These are phyloP conservation scores for Naganishia sp. DNA, from an alignment of 1,284 basidiomycete species.

Conservation along the genomic window DNA sequence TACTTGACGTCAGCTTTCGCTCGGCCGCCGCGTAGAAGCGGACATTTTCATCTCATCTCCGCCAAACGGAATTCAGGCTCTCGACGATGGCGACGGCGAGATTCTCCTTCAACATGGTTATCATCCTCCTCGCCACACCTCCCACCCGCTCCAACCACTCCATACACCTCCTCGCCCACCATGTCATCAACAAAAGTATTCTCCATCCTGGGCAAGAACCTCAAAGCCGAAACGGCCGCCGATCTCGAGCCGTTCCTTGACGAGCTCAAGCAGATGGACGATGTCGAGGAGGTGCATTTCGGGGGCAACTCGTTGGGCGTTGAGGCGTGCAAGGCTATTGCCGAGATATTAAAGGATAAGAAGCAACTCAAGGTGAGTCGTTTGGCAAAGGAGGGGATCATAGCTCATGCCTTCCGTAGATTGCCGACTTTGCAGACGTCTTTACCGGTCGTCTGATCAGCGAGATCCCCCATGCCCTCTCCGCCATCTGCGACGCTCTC, in stretches of 20 bases:
- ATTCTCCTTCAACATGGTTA: constrained; percentile 19
- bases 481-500: constrained; percentile 84
- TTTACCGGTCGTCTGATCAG: constrained; percentile 95
- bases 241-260: constrained; percentile 80
- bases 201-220: constrained; percentile 69
- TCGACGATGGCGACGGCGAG: constrained; percentile 15
- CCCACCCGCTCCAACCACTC: not conserved
- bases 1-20: constrained; percentile 22
- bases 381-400: not conserved
- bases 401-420: constrained; percentile 56
- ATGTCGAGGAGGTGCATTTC: constrained; percentile 84
- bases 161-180: not conserved
- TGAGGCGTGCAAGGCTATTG: constrained; percentile 83
- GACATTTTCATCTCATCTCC: constrained; percentile 7
- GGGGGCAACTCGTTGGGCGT: constrained; percentile 96
- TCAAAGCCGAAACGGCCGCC: constrained; percentile 77
- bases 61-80: not conserved
- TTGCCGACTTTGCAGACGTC: constrained; percentile 95
- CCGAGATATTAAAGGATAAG: constrained; percentile 73
- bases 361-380: constrained; percentile 67
- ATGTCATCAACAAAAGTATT: constrained; percentile 52
- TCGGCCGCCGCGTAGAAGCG: not conserved
- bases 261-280: constrained; percentile 62
- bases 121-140: constrained; percentile 1
- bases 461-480: constrained; percentile 89